phyloP scores from a whole-genome alignment of 2,329 filamentous ascomycete genomes.

The Penicillium corylophilum region DNA sequence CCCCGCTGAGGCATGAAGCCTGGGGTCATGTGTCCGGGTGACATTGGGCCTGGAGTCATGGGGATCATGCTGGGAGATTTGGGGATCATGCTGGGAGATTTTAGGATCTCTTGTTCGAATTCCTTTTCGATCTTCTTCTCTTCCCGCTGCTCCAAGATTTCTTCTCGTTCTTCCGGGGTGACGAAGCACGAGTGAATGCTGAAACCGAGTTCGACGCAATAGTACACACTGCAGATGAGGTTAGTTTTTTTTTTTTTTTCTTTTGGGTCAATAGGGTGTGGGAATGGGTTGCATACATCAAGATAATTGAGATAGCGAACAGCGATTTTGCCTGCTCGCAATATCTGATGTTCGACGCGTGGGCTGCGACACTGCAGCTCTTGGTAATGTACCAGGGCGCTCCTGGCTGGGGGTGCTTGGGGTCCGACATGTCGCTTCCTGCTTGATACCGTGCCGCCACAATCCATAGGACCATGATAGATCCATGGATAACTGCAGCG shows the following conservation, averaged over 20 bases:
- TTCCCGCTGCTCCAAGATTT: conserved; percentile 34
- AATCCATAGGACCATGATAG: conserved; percentile 55
- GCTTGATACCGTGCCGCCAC: conserved; percentile 57
- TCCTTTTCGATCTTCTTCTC: conserved; percentile 40
- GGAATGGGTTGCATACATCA: conserved; percentile 45
- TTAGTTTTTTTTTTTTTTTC: no score
- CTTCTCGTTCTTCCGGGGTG: conserved; percentile 38
- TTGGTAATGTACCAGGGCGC: conserved; percentile 65
- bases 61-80: conserved; percentile 39
- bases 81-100: conserved; percentile 39
- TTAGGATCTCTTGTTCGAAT: conserved; percentile 43
- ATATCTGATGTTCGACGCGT: conserved; percentile 50
- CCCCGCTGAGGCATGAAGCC: conserved; percentile 11
- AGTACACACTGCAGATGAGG: conserved; percentile 46
- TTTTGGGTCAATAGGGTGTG: not conserved
- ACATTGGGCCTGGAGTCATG: conserved; percentile 26
- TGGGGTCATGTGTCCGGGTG: conserved; percentile 4
- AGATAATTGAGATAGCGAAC: conserved; percentile 57
- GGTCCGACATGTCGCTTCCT: conserved; percentile 59
- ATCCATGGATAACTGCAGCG: conserved; percentile 52
- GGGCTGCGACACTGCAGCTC: conserved; percentile 54
- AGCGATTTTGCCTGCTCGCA: conserved; percentile 61
- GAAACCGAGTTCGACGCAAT: conserved; percentile 49
- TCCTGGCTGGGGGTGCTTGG: conserved; percentile 53
- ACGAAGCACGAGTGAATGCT: conserved; percentile 50